Evolutionary conservation across 345 rosid species (phyloP).

Genomic region (Pugionium dolabratum): DNA sequence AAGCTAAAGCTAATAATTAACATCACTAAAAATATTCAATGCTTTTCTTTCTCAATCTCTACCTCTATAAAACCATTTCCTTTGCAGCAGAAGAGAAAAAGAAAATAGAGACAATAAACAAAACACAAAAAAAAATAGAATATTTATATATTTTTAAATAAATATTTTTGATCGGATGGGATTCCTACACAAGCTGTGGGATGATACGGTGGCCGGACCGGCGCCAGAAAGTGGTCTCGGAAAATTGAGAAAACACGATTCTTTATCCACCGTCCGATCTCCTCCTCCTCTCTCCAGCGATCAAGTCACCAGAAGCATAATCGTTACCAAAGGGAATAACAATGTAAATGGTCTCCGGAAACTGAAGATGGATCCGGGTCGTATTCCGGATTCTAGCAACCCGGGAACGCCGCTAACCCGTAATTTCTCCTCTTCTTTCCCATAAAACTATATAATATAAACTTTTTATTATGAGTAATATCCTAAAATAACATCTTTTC

Average conservation of each 20-base stretch:
- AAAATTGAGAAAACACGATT: conserved; percentile 61
- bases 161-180: conserved; percentile 56
- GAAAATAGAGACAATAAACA: conserved; percentile 9
- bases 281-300: conserved; percentile 34
- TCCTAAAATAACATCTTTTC: no score
- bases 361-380: conserved; percentile 49
- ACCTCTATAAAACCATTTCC: conserved; percentile 38
- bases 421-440: conserved; percentile 27
- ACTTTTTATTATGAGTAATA: no score
- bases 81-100: conserved; percentile 36
- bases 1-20: conserved; percentile 36
- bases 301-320: conserved; percentile 63
- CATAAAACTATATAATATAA: neutral
- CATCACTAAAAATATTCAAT: conserved; percentile 37
- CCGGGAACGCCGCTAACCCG: conserved; percentile 65
- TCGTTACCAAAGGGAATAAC: conserved; percentile 48
- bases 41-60: conserved; percentile 33
- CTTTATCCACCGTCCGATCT: conserved; percentile 46
- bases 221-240: conserved; percentile 78
- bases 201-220: conserved; percentile 97
- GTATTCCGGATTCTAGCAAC: conserved; percentile 50
- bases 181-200: conserved; percentile 88
- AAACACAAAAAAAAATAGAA: conserved; percentile 25
- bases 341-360: conserved; percentile 42
- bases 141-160: conserved; percentile 14